Evolutionary conservation across 2,329 filamentous ascomycete species (phyloP).

Genomic region (Aspergillus tanneri): DNA sequence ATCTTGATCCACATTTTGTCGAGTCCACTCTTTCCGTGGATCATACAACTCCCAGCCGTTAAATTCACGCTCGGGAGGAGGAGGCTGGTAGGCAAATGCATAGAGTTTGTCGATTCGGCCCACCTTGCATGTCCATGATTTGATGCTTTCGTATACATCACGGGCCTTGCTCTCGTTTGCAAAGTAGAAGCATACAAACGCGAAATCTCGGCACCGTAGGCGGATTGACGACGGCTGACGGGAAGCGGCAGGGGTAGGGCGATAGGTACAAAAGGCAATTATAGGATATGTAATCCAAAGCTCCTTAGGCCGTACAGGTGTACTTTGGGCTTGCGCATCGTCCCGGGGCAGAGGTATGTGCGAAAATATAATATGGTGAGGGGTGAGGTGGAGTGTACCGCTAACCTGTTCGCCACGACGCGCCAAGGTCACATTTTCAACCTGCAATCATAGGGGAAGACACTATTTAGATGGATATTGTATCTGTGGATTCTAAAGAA

Average conservation of each 20-base stretch:
- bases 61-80: slow-evolving; percentile 68
- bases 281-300: slow-evolving; percentile 95
- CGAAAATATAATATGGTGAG: slow-evolving; percentile 65
- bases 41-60: slow-evolving; percentile 86
- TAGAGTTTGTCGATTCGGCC: slow-evolving; percentile 85
- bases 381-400: slow-evolving; percentile 62
- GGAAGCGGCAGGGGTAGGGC: slow-evolving; percentile 68
- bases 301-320: slow-evolving; percentile 60
- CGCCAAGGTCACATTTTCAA: slow-evolving; percentile 59
- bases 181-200: slow-evolving; percentile 89
- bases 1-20: slow-evolving; percentile 83
- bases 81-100: slow-evolving; percentile 80
- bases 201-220: slow-evolving; percentile 88
- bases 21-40: slow-evolving; percentile 76
- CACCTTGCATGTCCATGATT: slow-evolving; percentile 74
- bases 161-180: slow-evolving; percentile 69
- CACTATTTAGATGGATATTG: neutral
- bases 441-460: slow-evolving; percentile 30
- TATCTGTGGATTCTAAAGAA: slow-evolving; percentile 1
- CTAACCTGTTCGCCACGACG: slow-evolving; percentile 56
- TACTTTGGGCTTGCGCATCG: slow-evolving; percentile 41
- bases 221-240: slow-evolving; percentile 78
- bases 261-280: slow-evolving; percentile 75
- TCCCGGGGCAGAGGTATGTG: slow-evolving; percentile 50
- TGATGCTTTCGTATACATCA: slow-evolving; percentile 85